Conservation (phyloP, 768 basidiomycete species). For the Phanerodontia chrysosporium region DNA sequence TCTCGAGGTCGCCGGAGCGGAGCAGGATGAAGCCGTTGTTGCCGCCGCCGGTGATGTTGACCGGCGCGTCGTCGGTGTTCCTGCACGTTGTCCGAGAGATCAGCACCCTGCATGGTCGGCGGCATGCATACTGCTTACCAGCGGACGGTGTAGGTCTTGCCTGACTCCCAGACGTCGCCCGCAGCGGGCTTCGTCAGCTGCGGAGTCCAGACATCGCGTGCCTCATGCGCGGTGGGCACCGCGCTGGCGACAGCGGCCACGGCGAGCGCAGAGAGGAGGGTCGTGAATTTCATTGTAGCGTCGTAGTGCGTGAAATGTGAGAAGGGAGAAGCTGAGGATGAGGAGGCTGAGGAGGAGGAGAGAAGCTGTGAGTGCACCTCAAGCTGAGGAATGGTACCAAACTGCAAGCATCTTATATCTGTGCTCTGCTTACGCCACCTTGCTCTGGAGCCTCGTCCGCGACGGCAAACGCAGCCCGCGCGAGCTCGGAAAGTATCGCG, state of each 20-base stretch:
- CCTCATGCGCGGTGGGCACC: neutral
- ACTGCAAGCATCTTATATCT: too few relatives aligned
- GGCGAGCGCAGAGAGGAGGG: slow-evolving; percentile 8
- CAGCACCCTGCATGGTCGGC: neutral
- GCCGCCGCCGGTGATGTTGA: slow-evolving; percentile 33
- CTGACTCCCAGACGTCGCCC: slow-evolving; percentile 18
- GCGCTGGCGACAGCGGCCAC: slow-evolving; percentile 10
- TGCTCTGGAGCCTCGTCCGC: too few relatives aligned
- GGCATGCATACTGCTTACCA: slow-evolving; percentile 12
- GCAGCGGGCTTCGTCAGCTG: slow-evolving; percentile 15
- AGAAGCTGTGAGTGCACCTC: too few relatives aligned
- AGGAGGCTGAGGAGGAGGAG: neutral
- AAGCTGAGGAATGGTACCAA: too few relatives aligned
- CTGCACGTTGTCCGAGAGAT: slow-evolving; percentile 2
- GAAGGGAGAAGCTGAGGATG: neutral
- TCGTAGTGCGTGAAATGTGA: neutral
- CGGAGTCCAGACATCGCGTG: slow-evolving; percentile 15
- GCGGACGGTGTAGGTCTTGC: slow-evolving; percentile 18
- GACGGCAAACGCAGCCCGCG: too few relatives aligned
- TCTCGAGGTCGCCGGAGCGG: slow-evolving; percentile 21
- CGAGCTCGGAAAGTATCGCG: too few relatives aligned
- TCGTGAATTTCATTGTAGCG: slow-evolving; percentile 10
- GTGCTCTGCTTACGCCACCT: too few relatives aligned
- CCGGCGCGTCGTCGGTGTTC: slow-evolving; percentile 33
- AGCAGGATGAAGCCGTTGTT: slow-evolving; percentile 10